Percentiles rank a stretch among this genome's conserved stretches.
These are phyloP conservation scores for Exophiala phaeomuriformis DNA, from an alignment of 2,329 filamentous ascomycete genomes.

Conservation along the genomic window DNA sequence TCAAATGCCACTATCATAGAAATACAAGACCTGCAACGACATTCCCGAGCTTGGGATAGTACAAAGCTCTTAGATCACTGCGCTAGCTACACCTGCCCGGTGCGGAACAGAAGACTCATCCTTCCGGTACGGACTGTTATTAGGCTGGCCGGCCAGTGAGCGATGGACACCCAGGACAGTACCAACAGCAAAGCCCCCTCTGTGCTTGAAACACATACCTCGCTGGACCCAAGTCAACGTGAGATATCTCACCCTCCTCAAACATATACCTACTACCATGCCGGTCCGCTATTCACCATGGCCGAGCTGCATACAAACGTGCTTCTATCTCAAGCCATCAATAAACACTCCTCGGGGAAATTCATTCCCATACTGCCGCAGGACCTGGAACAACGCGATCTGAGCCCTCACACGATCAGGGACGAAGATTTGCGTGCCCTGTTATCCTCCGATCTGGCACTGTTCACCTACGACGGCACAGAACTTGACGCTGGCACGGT, in stretches of 20 bases:
- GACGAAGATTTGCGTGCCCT: constrained; percentile 25
- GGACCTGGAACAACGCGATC: constrained; percentile 26
- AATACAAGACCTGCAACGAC: neutral
- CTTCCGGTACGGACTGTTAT: no score
- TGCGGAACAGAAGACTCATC: no score
- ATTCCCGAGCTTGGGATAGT: neutral
- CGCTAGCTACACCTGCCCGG: neutral
- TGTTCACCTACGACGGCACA: constrained; percentile 27
- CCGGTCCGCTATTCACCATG: constrained; percentile 26
- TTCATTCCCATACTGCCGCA: constrained; percentile 26
- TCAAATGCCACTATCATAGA: no score
- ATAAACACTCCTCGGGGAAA: constrained; percentile 16
- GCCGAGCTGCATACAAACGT: constrained; percentile 26
- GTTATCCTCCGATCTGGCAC: constrained; percentile 24
- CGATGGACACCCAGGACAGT: neutral
- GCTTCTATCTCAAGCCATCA: constrained; percentile 21
- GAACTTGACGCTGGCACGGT: constrained; percentile 28
- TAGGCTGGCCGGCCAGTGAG: neutral
- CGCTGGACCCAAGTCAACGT: constrained; percentile 2
- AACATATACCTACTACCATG: constrained; percentile 28
- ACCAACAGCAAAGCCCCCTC: neutral
- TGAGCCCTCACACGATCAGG: constrained; percentile 25
- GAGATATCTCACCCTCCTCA: constrained; percentile 11
- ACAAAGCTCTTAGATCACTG: neutral
- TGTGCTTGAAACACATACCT: constrained; percentile 16